These are phyloP conservation scores for Colletotrichum magnum DNA, from an alignment of 2,329 filamentous ascomycete genomes.

Conservation along the genomic window DNA sequence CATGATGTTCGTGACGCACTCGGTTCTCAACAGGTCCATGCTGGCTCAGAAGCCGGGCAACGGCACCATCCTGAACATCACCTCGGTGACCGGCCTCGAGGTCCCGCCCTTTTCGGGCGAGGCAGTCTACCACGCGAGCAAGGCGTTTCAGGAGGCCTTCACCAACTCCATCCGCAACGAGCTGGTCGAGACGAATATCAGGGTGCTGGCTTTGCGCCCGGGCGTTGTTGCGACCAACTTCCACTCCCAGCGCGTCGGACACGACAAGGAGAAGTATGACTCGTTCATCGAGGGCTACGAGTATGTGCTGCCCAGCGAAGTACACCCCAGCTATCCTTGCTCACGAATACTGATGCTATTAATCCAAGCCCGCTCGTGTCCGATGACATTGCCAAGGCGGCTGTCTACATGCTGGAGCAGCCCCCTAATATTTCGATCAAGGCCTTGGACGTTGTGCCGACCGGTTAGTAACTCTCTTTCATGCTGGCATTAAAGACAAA, in stretches of 20 bases:
- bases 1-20: conserved; percentile 60
- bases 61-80: conserved; percentile 62
- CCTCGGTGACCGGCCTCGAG: conserved; percentile 61
- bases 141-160: conserved; percentile 63
- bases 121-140: conserved; percentile 63
- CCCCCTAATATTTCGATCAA: conserved; percentile 55
- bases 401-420: conserved; percentile 58
- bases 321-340: no score
- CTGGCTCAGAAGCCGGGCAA: conserved; percentile 51
- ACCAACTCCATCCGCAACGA: conserved; percentile 64
- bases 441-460: conserved; percentile 62
- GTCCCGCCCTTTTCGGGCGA: conserved; percentile 64
- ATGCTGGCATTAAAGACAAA: background rate
- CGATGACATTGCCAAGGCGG: conserved; percentile 58
- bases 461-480: conserved; percentile 32
- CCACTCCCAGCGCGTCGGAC: conserved; percentile 60
- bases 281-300: conserved; percentile 61
- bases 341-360: background rate
- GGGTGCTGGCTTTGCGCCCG: conserved; percentile 61
- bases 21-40: conserved; percentile 60
- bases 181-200: conserved; percentile 59
- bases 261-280: conserved; percentile 57
- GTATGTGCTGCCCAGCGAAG: conserved; percentile 24
- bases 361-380: conserved; percentile 52
- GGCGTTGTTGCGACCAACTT: conserved; percentile 65